Conservation (phyloP, 306 rosid genomes). For the Begonia loranthoides region DNA sequence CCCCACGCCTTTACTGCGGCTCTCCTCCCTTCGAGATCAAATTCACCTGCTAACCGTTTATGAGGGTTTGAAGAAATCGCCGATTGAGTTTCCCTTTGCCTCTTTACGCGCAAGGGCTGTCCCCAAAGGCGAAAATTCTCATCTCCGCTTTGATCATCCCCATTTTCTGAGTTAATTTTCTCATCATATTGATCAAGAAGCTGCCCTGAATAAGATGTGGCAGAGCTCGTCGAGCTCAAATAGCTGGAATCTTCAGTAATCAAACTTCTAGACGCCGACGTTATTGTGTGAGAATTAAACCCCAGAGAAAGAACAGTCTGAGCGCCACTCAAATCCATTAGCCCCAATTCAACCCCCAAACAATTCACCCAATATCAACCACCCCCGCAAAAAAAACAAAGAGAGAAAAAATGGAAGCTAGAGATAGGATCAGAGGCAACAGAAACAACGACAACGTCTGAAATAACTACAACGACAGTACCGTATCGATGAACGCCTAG, state of each 20-base stretch:
- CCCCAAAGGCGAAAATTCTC: constrained; percentile 52
- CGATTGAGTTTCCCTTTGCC: constrained; percentile 28
- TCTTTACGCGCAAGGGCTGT: constrained; percentile 34
- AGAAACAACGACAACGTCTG: constrained; percentile 57
- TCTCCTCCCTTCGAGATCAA: constrained; percentile 22
- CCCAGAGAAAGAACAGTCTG: constrained; percentile 51
- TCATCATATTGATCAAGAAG: constrained; percentile 26
- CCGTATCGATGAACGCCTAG: constrained; percentile 21
- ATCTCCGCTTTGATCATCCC: constrained; percentile 23
- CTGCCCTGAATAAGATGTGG: constrained; percentile 16
- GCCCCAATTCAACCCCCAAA: neutral
- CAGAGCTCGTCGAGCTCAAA: constrained; percentile 16
- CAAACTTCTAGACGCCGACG: constrained; percentile 18
- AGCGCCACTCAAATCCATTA: constrained; percentile 34
- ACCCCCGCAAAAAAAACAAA: neutral
- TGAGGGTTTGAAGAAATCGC: constrained; percentile 11
- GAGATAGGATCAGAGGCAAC: constrained; percentile 34
- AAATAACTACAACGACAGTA: constrained; percentile 23
- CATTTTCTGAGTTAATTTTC: constrained; percentile 15
- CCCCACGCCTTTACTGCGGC: constrained; percentile 45
- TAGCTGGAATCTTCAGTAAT: constrained; percentile 15
- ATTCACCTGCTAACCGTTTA: constrained; percentile 33
- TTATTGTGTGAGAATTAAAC: constrained; percentile 25
- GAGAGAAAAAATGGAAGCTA: neutral
- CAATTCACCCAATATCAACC: neutral